These are phyloP conservation scores for Wallacemonas sp. DNA, from an alignment of 208 protist genomes.

Conservation along the genomic window DNA sequence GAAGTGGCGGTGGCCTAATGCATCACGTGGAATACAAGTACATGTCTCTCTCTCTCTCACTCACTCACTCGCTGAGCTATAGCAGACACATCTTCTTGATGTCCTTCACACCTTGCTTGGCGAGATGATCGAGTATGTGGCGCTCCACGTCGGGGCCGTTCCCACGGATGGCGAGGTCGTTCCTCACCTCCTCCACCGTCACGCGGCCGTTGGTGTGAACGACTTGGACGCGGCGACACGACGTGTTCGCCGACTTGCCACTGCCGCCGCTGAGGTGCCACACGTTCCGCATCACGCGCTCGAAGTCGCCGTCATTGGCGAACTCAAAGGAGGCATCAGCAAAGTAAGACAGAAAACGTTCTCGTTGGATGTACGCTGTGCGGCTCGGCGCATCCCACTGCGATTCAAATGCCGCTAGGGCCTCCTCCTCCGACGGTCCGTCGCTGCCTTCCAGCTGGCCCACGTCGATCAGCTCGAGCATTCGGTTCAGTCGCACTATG, in stretches of 20 bases:
- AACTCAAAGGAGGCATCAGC: conserved; percentile 80
- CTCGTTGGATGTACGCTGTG: conserved; percentile 41
- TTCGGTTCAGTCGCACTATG: conserved; percentile 26
- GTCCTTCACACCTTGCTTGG: conserved; percentile 84
- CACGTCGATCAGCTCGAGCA: conserved; percentile 74
- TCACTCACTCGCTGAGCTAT: not conserved
- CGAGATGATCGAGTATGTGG: conserved; percentile 63
- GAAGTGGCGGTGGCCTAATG: too few relatives aligned
- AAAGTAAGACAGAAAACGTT: conserved; percentile 70
- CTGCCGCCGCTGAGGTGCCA: conserved; percentile 91
- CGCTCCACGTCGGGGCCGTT: conserved; percentile 41
- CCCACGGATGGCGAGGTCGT: conserved; percentile 78
- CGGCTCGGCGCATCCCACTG: conserved; percentile 54
- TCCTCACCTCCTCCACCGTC: conserved; percentile 79
- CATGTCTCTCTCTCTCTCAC: too few relatives aligned
- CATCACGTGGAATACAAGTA: too few relatives aligned
- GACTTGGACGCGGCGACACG: conserved; percentile 82
- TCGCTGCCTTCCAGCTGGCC: conserved; percentile 39
- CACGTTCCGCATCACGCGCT: conserved; percentile 81
- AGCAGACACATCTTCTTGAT: conserved; percentile 57
- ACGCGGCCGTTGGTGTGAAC: conserved; percentile 80
- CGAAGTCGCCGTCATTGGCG: conserved; percentile 71
- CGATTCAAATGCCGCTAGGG: conserved; percentile 44
- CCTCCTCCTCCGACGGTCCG: conserved; percentile 34
- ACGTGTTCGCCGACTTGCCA: conserved; percentile 76